phyloP scores from a whole-genome alignment of 1,284 basidiomycete species.

The Phellopilus nigrolimitatus region DNA sequence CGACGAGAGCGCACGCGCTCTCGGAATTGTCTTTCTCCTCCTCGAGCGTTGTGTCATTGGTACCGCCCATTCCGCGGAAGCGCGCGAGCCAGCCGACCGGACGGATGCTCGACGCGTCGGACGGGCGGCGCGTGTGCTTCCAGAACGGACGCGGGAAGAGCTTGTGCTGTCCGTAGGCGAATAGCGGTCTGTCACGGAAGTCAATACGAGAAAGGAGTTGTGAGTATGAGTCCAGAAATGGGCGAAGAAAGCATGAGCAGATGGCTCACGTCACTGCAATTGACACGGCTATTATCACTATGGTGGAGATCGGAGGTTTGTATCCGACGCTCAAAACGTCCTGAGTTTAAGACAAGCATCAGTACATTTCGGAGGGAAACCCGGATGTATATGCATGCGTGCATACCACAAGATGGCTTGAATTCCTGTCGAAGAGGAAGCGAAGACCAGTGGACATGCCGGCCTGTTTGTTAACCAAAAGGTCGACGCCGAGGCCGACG shows the following conservation, averaged over 20 bases:
- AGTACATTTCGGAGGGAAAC: neutral
- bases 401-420: conserved; percentile 50
- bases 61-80: neutral
- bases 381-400: neutral
- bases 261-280: conserved; percentile 38
- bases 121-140: neutral
- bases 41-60: neutral
- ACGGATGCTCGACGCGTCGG: conserved; percentile 13
- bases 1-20: neutral
- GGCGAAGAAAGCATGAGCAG: conserved; percentile 1
- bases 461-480: conserved; percentile 49
- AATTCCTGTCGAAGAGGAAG: conserved; percentile 57
- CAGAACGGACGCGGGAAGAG: conserved; percentile 36
- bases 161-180: conserved; percentile 38
- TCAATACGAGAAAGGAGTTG: neutral
- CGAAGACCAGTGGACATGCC: conserved; percentile 61
- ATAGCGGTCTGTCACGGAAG: conserved; percentile 34
- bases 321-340: conserved; percentile 44
- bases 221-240: neutral
- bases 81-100: conserved; percentile 9
- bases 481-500: conserved; percentile 47
- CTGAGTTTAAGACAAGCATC: conserved; percentile 31
- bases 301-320: conserved; percentile 39
- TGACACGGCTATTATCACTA: conserved; percentile 44
- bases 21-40: neutral